Base-by-base conservation (phyloP, 2,329 filamentous ascomycete genomes). In the Ascochyta viciae-villosae region DNA sequence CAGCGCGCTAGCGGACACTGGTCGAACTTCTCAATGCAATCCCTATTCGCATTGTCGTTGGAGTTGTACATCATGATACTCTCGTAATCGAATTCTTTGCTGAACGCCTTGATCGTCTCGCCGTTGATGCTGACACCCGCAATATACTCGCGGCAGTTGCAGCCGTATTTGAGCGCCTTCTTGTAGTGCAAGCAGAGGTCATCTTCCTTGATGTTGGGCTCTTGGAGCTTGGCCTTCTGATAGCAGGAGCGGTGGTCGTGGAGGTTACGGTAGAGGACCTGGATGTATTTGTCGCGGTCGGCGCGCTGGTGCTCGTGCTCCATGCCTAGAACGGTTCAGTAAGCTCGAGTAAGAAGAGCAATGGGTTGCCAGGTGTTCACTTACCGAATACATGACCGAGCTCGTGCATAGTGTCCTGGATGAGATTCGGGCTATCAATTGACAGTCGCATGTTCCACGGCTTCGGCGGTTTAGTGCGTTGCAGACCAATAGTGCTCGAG, bases 281-380 rank as follows among this genome's bases (percentile, higher is more conserved):
- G 22, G 10, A 54, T 29, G n/a, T 54, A 52, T 15, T 39, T 50
- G 44, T 62, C 53, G 47, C 50, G 22, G 27, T 57, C 40, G 15
- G 27, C 4, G 13, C 50, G 46, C 19, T 52, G 47, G 29, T 60
- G 50, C 29, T 57, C 46, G 15, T 60, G 47, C 10, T 42, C 40
- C 57, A 62, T 57, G 15, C 46, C 52, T 54, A 1, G 0, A 22
- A 12, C 2, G 7, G 24, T 31, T 50, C 26, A 33, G 24, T 48
- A 15, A 1, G 15, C 12, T 26, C 4, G 5, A 9, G 7, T 13
- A 41, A 27, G 39, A 26, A 40, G 9, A 7, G 15, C 16, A 22
- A 3, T 5, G 12, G 15, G 8, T 19, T 19, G 22, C 13, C 19
- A 19, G 22, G 10, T 1, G 23, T 22, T 3, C 1, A 39, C 41